Evolutionary conservation across 2,329 filamentous ascomycete genomes (phyloP).

Genomic region (Colletotrichum gigasporum): DNA sequence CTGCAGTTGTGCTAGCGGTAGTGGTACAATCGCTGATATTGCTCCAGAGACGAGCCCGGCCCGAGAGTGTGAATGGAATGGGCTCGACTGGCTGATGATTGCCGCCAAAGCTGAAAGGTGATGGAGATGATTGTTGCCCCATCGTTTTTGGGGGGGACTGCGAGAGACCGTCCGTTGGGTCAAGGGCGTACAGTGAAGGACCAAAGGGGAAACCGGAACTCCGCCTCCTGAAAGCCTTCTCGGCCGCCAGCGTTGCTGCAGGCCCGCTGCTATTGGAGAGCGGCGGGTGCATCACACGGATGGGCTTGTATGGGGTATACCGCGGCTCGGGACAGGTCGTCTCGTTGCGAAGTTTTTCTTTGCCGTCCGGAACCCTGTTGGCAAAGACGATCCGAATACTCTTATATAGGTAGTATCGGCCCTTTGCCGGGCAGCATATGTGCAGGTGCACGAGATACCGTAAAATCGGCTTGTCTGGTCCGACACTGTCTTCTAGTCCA

Average conservation of each 20-base stretch:
- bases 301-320: constrained; percentile 84
- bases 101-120: constrained; percentile 40
- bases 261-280: constrained; percentile 47
- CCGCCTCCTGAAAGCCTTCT: constrained; percentile 67
- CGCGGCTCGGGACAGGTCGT: constrained; percentile 88
- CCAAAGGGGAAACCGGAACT: constrained; percentile 61
- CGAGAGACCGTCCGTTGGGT: constrained; percentile 43
- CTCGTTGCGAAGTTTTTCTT: constrained; percentile 91
- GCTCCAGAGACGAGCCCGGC: constrained; percentile 43
- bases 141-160: constrained; percentile 15
- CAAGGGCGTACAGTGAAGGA: constrained; percentile 42
- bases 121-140: constrained; percentile 35
- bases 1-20: constrained; percentile 31
- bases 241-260: constrained; percentile 62
- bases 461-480: constrained; percentile 72
- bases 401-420: constrained; percentile 90
- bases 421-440: constrained; percentile 86
- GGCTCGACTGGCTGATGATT: constrained; percentile 55
- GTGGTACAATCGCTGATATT: constrained; percentile 41
- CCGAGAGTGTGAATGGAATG: constrained; percentile 56
- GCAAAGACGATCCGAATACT: constrained; percentile 95
- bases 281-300: constrained; percentile 58
- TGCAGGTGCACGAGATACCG: constrained; percentile 93
- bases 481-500: constrained; percentile 37
- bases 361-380: constrained; percentile 93